These are phyloP conservation scores for Colletotrichum ledebouriae DNA, from an alignment of 2,329 filamentous ascomycete species.

Conservation along the genomic window DNA sequence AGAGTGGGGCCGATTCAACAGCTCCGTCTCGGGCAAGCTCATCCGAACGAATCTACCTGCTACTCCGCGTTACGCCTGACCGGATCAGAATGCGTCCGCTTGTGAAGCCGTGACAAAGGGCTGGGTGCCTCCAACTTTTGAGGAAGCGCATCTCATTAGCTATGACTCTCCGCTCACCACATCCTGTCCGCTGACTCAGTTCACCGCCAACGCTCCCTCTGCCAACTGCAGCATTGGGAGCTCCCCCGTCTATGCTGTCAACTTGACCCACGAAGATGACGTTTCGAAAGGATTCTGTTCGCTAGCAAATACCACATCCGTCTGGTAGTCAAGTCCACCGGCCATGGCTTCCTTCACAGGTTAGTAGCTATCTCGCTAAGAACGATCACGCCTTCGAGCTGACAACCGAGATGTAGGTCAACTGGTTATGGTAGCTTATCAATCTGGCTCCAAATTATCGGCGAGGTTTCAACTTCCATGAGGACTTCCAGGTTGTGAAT, in stretches of 20 bases:
- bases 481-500: conserved; percentile 50
- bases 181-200: conserved; percentile 19
- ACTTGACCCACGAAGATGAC: conserved; percentile 24
- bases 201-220: conserved; percentile 13
- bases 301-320: conserved; percentile 57
- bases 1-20: conserved; percentile 64
- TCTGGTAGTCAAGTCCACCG: conserved; percentile 53
- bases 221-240: conserved; percentile 55
- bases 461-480: conserved; percentile 52
- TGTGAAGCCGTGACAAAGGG: conserved; percentile 20
- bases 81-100: conserved; percentile 2
- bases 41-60: conserved; percentile 65
- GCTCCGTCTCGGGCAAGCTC: conserved; percentile 62
- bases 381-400: not conserved
- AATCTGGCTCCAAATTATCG: conserved; percentile 49
- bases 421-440: conserved; percentile 64
- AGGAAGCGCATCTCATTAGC: conserved; percentile 26
- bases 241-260: conserved; percentile 49
- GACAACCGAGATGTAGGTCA: conserved; percentile 49
- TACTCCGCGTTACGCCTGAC: conserved; percentile 26
- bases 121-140: conserved; percentile 12
- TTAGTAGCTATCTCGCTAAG: not conserved
- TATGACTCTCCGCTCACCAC: conserved; percentile 22
- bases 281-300: conserved; percentile 46
- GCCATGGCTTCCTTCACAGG: conserved; percentile 46